Base-by-base conservation (phyloP, 345 rosid species). In the Mercurialis annua region DNA sequence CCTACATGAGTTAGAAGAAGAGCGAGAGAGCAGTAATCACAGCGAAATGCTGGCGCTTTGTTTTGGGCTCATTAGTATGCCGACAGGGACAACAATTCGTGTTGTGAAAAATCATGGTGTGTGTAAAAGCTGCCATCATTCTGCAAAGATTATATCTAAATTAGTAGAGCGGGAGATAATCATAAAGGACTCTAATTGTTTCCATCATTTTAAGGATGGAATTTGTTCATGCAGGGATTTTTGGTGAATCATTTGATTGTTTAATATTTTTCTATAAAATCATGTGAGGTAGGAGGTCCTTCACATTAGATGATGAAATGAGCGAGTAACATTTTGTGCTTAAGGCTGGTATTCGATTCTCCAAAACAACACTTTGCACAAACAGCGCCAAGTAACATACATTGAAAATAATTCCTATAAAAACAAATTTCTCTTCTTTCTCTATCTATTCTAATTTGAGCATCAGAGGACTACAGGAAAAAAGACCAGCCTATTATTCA, bases 1-100 rank as follows among this genome's bases (percentile, higher is more conserved):
- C 64, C 68, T 78, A 49, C 83, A 78, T 18, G 85, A 79, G 65
- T 83, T 79, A 46, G 80, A 74, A 65, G 85, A 81, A 76, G 83
- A 80, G 61, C 78, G 85, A 30, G 81, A 85, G 55, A 77, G 83
- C 62, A 58, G 36, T 49, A 82, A 78, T 34, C 87, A 83, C 59
- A 78, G 87, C n/a, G 90, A 85, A 69, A 69, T 83, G 83, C 74
- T 83, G 70, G 87, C 87, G 1, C 64, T 83, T 56, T 67, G 84
- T 49, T 77, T 83, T 46, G 87, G 90, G 46, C 82, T 85, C 14
- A 76, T 85, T 42, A 83, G 78, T 46, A 76, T 79, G 24, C 74
- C 65, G 60, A 68, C 73, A 7, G 71, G 73, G 38, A 55, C 31
- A 38, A 47, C 79, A 4, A 76, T 85, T 66, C 81, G 71, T 3